Evolutionary conservation across 2,329 filamentous ascomycete genomes (phyloP).

Genomic region (Akanthomyces uredinophilus): DNA sequence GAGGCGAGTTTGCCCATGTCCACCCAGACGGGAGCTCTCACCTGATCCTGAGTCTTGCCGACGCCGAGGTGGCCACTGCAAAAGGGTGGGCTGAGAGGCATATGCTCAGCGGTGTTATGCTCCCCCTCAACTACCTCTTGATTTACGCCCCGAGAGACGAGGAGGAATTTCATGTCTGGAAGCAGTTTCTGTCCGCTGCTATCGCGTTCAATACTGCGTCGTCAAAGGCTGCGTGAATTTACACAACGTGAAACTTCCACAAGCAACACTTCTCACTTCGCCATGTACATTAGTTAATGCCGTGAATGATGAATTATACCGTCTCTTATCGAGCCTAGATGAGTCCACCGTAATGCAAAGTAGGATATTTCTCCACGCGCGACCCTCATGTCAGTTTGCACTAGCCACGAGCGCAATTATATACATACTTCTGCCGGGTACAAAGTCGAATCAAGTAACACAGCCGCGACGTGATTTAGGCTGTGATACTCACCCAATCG

Average conservation of each 20-base stretch:
- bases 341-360: too few relatives aligned
- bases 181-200: conserved; percentile 21
- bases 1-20: conserved; percentile 32
- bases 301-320: too few relatives aligned
- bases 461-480: too few relatives aligned
- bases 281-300: not conserved
- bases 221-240: not conserved
- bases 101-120: conserved; percentile 19
- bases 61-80: conserved; percentile 30
- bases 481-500: too few relatives aligned
- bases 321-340: too few relatives aligned
- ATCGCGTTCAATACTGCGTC: conserved; percentile 17
- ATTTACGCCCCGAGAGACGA: conserved; percentile 36
- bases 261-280: not conserved
- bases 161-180: conserved; percentile 27
- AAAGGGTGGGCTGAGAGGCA: conserved; percentile 38
- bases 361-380: too few relatives aligned
- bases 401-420: too few relatives aligned
- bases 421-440: too few relatives aligned
- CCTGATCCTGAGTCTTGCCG: conserved; percentile 31
- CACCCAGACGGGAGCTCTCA: conserved; percentile 37
- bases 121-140: conserved; percentile 35
- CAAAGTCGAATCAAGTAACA: too few relatives aligned
- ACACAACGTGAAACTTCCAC: not conserved
- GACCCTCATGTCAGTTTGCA: too few relatives aligned